Evolutionary conservation across 805 yeast species (phyloP).

Genomic region (Yarrowia sp.): DNA sequence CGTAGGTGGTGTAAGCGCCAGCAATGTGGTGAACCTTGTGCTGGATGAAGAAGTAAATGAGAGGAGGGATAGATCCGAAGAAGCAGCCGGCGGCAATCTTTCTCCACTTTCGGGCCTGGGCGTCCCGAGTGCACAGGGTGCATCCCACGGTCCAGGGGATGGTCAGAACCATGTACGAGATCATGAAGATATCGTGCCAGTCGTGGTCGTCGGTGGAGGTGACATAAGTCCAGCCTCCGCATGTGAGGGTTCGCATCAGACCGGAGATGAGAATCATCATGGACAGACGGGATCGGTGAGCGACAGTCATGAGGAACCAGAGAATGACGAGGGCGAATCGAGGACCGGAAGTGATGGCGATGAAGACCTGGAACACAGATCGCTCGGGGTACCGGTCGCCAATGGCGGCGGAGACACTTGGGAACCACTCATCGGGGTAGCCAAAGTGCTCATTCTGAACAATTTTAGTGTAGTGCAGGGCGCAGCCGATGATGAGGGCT

Average conservation of each 20-base stretch:
- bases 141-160: constrained; percentile 83
- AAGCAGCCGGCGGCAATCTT: constrained; percentile 56
- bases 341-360: constrained; percentile 92
- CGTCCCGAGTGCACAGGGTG: constrained; percentile 50
- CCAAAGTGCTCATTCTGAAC: constrained; percentile 83
- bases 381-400: constrained; percentile 97
- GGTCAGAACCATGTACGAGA: constrained; percentile 79
- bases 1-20: constrained; percentile 95
- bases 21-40: constrained; percentile 83
- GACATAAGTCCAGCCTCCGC: constrained; percentile 98
- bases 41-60: constrained; percentile 84
- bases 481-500: constrained; percentile 71
- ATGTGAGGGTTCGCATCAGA: constrained; percentile 82
- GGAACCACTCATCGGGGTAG: constrained; percentile 98
- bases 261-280: constrained; percentile 49
- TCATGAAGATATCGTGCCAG: constrained; percentile 94
- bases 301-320: constrained; percentile 41
- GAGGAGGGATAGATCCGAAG: constrained; percentile 71
- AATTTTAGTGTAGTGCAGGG: constrained; percentile 80
- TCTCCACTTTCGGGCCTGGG: constrained; percentile 47
- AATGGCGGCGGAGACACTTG: constrained; percentile 93
- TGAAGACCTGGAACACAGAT: constrained; percentile 82
- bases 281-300: constrained; percentile 40
- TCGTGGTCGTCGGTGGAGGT: constrained; percentile 97
- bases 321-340: constrained; percentile 66